Percentiles rank a stretch among this genome's conserved stretches.
Conservation (phyloP, 129 eudicot species). For the Artemisia tridentata region DNA sequence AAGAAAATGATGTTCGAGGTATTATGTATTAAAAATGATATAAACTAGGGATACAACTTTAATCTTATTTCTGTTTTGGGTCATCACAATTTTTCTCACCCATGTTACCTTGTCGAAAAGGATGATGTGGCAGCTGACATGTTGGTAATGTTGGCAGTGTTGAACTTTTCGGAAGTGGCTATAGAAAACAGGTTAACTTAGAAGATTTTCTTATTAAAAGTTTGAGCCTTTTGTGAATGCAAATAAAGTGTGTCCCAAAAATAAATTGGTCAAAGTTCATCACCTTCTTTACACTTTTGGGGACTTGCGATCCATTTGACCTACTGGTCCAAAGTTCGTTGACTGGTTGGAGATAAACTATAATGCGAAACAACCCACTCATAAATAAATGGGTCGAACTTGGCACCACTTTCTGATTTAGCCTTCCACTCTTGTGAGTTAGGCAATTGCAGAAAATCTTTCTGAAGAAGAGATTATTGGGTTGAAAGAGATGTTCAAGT, state of each 20-base stretch:
- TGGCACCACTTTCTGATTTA: constrained; percentile 18
- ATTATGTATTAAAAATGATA: background rate
- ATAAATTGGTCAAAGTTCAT: background rate
- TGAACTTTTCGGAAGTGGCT: background rate
- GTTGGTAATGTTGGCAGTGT: background rate
- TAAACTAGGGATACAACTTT: background rate
- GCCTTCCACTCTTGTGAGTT: constrained; percentile 15
- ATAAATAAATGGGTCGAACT: too few relatives aligned
- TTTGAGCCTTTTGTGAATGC: constrained; percentile 6
- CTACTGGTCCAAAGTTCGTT: too few relatives aligned
- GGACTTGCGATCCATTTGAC: too few relatives aligned
- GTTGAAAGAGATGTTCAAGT: too few relatives aligned
- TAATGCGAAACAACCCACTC: too few relatives aligned
- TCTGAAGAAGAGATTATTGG: too few relatives aligned
- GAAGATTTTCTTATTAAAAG: background rate
- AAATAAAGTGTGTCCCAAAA: constrained; percentile 9
- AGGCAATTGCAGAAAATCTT: constrained; percentile 96
- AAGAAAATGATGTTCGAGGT: background rate
- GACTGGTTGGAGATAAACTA: too few relatives aligned
- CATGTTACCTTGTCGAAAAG: background rate
- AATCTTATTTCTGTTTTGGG: background rate
- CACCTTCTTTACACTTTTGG: too few relatives aligned
- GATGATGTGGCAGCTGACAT: background rate
- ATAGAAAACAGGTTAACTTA: constrained; percentile 2
- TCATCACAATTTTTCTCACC: background rate